These are phyloP conservation scores for Wickerhamiella spandovensis DNA, from an alignment of 805 yeast genomes.

Conservation along the genomic window DNA sequence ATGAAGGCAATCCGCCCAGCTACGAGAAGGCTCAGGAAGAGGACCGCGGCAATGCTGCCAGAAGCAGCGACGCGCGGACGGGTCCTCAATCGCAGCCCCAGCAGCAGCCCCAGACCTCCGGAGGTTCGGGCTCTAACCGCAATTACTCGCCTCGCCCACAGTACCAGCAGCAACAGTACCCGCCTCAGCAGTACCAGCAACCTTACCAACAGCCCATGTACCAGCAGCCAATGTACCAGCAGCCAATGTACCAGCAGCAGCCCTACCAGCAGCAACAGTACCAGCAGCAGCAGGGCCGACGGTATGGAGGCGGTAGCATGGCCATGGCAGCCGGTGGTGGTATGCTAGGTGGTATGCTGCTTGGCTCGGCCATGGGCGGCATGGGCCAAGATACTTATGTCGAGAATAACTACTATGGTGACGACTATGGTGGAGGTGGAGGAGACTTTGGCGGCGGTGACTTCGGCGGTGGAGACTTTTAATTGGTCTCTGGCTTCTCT, in stretches of 20 bases:
- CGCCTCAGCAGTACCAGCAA: slow-evolving; percentile 1
- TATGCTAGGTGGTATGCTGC: slow-evolving; percentile 21
- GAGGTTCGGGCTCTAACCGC: not conserved
- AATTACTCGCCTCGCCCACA: not conserved
- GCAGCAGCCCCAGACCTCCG: slow-evolving; percentile 1
- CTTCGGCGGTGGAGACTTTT: slow-evolving; percentile 5
- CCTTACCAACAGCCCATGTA: slow-evolving; percentile 3
- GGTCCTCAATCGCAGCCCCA: not conserved
- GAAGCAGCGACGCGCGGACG: not conserved
- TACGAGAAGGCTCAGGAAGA: slow-evolving; percentile 1
- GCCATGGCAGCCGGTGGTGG: slow-evolving; percentile 23
- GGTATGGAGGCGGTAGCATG: slow-evolving; percentile 38
- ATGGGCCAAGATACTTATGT: slow-evolving; percentile 15
- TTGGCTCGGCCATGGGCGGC: slow-evolving; percentile 14
- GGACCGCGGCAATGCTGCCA: not conserved
- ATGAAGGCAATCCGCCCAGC: slow-evolving; percentile 6
- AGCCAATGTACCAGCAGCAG: slow-evolving; percentile 12
- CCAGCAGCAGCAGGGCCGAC: not conserved
- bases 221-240: slow-evolving; percentile 18
- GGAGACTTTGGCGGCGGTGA: slow-evolving; percentile 8
- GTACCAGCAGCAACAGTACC: slow-evolving; percentile 9
- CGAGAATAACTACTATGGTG: slow-evolving; percentile 25
- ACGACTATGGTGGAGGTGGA: not conserved
- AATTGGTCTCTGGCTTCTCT: too few relatives aligned
- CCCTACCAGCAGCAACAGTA: slow-evolving; percentile 5